Base-by-base conservation (phyloP, 306 rosid species). In the Pachyrhizus erosus region DNA sequence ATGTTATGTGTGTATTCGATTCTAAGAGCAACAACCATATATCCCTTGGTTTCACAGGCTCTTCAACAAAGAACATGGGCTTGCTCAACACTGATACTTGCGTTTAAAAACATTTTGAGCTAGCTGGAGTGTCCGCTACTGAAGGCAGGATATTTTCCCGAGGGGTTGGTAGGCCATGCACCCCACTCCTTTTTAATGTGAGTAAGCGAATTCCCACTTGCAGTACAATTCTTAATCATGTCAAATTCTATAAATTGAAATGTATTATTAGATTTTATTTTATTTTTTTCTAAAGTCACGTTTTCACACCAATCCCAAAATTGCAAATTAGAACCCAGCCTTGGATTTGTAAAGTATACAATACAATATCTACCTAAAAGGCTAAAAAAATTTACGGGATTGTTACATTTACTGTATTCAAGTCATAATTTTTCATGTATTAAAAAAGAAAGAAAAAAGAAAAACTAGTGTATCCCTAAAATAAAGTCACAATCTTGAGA, bases 151-250 rank as follows among this genome's bases (percentile, higher is more conserved):
- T 54, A 43, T 45, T 76, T 65, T 9, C 21, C 42, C 14, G n/a
- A 71, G 45, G 39, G 48, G 75, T 66, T 49, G 60, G 83, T 82
- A 86, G 89, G 78, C 57, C 89, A 82, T 57, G 67, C 46, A 71
- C 34, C 76, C 31, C 5, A 5, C 1, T 7, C 39, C 39, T 26
- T 64, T 49, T 71, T 64, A 72, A 77, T 77, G 34, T 58, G 17
- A 55, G 6, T 23, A 55, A 58, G 66, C 54, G 69, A 73, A 75
- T 43, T 77, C 73, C 77, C 64, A 78, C 48, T 73, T 61, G 33
- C 34, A 51, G 66, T 74, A 78, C 73, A 49, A 48, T 46, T 55
- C 24, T 66, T 55, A 24, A 74, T 75, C 87, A 61, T 75, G 49
- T 20, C 81, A 54, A 67, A 78, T 66, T 74, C 45, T 26, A 48